Evolutionary conservation across 1,284 basidiomycete genomes (phyloP), one percentile per base, ranked within the genome.

Genomic region (Apiotrichum laibachii): DNA sequence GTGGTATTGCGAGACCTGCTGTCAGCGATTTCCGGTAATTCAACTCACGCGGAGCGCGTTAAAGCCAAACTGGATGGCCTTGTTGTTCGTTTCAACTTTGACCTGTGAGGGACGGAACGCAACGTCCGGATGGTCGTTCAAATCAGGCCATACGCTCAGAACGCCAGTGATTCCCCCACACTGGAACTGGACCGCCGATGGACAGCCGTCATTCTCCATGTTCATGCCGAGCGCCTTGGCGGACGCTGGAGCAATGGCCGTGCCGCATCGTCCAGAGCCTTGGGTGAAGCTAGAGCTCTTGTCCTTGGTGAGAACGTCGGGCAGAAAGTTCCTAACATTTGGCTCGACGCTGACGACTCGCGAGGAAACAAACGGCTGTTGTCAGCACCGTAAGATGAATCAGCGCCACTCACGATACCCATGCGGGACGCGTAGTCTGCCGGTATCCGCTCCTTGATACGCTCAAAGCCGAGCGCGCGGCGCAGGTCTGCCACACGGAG

Each of bases 141-240:
- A 35, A 15, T 61, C 45, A 1, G 69, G 69, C 57, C 66, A 70
- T 1, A 67, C 64, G 13, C 59, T 45, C 6, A 72, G 57, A 10
- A 72, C 62, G 8, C 70, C 70, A 44, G 66, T 69, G 18, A 65
- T 61, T 2, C 70, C 70, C 1, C 69, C 69, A 44, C 67, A 63
- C 21, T 65, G 62, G 43, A 70, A 59, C 39, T 69, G 66, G 33
- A 70, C 64, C 7, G 69, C 70, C 2, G 69, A 72, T 2, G 66
- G 69, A 8, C 18, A 45, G 22, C 62, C 19, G 16, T 15, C 35
- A 15, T n/a, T n/a, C n/a, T n/a, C 26, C 26, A 31, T 31, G 26
- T 31, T 7, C 4, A 57, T 37, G 1, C 67, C 69, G 11, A 69
- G 50, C 8, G 55, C 61, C 13, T 57, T 47, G 0, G 67, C 67